Conservation (phyloP, 129 eudicot genomes). For the Flaveria robusta region DNA sequence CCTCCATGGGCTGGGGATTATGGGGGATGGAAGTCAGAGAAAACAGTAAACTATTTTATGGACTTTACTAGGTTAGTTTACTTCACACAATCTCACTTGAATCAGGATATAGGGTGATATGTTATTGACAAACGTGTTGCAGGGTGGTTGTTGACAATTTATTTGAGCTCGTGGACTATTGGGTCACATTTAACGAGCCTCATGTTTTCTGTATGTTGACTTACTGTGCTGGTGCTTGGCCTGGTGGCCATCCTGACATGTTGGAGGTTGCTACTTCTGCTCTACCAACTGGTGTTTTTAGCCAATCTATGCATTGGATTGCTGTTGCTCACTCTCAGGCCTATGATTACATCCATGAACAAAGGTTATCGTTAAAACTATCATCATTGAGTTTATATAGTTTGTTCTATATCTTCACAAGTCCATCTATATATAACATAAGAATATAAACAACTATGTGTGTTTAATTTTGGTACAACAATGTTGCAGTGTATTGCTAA, state of each 20-base stretch:
- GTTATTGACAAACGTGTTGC: constrained; percentile 32
- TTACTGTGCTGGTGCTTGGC: constrained; percentile 98
- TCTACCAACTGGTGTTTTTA: constrained; percentile 79
- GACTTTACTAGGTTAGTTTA: constrained; percentile 80
- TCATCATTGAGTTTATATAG: not conserved
- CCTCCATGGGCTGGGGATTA: constrained; percentile 99
- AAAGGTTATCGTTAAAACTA: constrained; percentile 50
- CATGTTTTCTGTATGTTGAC: constrained; percentile 92
- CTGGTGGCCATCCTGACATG: constrained; percentile 99
- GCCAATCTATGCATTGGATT: constrained; percentile 89
- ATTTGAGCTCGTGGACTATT: constrained; percentile 84
- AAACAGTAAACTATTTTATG: constrained; percentile 89
- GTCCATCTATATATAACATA: not conserved
- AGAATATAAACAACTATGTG: not conserved
- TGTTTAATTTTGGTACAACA: constrained; percentile 1
- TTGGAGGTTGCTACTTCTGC: constrained; percentile 96
- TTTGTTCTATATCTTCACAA: constrained; percentile 5
- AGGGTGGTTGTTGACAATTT: constrained; percentile 87
- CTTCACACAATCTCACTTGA: not conserved
- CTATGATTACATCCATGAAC: constrained; percentile 88
- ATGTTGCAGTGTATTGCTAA: constrained; percentile 50
- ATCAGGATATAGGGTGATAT: constrained; percentile 6
- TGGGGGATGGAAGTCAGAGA: constrained; percentile 96
- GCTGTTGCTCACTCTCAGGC: constrained; percentile 91
- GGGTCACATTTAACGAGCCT: constrained; percentile 98